Evolutionary conservation across 345 rosid genomes (phyloP), one percentile per base, ranked within the genome.

Genomic region (Cardamine chenopodiifolia): DNA sequence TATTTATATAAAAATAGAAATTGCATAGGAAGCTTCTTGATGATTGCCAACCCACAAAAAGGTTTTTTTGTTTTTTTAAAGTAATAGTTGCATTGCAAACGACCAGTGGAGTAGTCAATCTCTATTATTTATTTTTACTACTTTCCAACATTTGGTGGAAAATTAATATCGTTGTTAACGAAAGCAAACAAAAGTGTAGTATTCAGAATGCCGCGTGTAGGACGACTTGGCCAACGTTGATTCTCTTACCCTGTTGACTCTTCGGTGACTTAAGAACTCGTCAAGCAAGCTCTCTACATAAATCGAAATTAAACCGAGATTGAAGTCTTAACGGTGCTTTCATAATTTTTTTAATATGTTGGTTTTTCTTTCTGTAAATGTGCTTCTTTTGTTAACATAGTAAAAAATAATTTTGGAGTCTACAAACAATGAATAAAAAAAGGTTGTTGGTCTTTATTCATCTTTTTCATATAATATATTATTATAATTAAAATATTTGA

Each of bases 11-110:
- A 69, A 40, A 4, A 40, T 1, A 40, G 4, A 45, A 45, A 45
- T n/a, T 45, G 20, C 49, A 45, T 45, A 45, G 20, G 76, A 52
- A 64, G 29, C 52, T 72, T 26, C 44, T 50, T 37, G 76, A 40
- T 62, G 62, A 39, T 61, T 50, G 18, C 54, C 44, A 62, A 52
- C 47, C 47, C 53, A 55, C 73, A 11, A 6, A 18, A 18, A 0
- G 0, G 2, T 44, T 42, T 9, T n/a, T 8, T 19, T 6, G 0
- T 15, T 0, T 9, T 20, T 44, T 42, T 40, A 5, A 70, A 70
- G 5, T 32, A 19, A 8, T 8, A 19, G 44, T 42, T 12, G 15
- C 52, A 56, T 14, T 45, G 23, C 57, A n/a, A 58, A 26, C 28
- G 48, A 34, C 59, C 44, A 69, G 29, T 49, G 7, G 19, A 32